Base-by-base conservation (phyloP, 2,329 filamentous ascomycete genomes). In the Emergomyces orientalis region DNA sequence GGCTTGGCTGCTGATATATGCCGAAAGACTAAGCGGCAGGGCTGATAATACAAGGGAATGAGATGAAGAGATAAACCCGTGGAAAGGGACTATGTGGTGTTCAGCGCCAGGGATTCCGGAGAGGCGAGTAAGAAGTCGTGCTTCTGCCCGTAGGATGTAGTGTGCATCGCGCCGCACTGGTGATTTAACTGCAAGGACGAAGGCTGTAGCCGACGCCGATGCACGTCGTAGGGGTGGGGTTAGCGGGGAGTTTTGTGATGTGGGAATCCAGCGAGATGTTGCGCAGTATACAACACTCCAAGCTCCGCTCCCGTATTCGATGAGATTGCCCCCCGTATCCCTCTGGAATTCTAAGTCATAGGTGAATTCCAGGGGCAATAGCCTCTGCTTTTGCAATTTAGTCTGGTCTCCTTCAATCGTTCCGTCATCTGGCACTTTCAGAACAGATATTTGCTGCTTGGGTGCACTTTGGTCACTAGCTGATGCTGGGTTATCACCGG, bases 211-310 rank as follows among this genome's bases (percentile, higher is more conserved):
- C 8, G 68, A 65, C 13, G 62, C 25, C n/a, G 54, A 52, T 11
- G 51, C 37, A 27, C 63, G 67, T 34, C 61, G 66, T 27, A 69
- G 67, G 8, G 67, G 67, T 39, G 77, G 75, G 14, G 77, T 77
- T 58, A 72, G 74, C 19, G 75, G 73, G 19, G 56, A 64, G 41
- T 62, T 55, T 34, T 39, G 43, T 32, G 58, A 71, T 43, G 72
- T 75, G n/a, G 63, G 47, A 43, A 66, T 41, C 22, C 63, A 64
- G 25, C 59, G 68, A 14, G 71, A 70, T 5, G 65, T 70, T 13
- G 77, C 79, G 64, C 75, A 76, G 68, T 77, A 79, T 22, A 81
- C 79, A 22, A 73, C 74, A 64, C 79, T 80, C 78, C 79, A 81
- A 22, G 73, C 77, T 30, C 79, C 79, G 45, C 72, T 73, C 30